Conservation (phyloP, 306 rosid species). For the Malus fusca region DNA sequence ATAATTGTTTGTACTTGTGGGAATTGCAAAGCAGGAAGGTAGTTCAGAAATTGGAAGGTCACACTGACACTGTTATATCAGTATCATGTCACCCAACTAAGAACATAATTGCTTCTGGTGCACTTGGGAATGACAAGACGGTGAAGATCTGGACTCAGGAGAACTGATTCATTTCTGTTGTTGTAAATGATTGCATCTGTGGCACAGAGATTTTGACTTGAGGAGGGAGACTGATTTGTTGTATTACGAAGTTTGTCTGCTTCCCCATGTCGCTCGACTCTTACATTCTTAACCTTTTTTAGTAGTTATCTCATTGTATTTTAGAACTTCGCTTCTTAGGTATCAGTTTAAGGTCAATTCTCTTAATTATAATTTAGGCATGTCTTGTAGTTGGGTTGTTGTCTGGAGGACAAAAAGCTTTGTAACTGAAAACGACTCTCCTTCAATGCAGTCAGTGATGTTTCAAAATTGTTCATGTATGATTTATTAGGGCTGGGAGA, state of each 20-base stretch:
- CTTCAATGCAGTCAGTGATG: background rate
- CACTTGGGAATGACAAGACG: slow-evolving; percentile 82
- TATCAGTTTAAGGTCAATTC: background rate
- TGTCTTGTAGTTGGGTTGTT: background rate
- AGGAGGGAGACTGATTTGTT: background rate
- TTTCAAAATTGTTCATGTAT: background rate
- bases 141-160: slow-evolving; percentile 91
- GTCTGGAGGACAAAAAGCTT: background rate
- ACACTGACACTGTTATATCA: slow-evolving; percentile 78
- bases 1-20: slow-evolving; percentile 73
- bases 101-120: slow-evolving; percentile 92
- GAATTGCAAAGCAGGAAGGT: slow-evolving; percentile 70
- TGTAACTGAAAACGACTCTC: too few relatives aligned
- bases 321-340: background rate
- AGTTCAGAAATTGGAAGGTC: slow-evolving; percentile 94
- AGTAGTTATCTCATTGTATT: background rate
- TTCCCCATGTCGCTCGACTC: background rate
- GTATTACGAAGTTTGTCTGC: background rate
- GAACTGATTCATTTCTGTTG: slow-evolving; percentile 26
- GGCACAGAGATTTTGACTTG: background rate
- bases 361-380: background rate
- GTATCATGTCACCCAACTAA: slow-evolving; percentile 84
- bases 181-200: background rate
- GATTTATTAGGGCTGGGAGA: background rate
- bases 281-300: background rate